Evolutionary conservation across 2,329 filamentous ascomycete genomes (phyloP).

Genomic region (Ceratocystis variospora): DNA sequence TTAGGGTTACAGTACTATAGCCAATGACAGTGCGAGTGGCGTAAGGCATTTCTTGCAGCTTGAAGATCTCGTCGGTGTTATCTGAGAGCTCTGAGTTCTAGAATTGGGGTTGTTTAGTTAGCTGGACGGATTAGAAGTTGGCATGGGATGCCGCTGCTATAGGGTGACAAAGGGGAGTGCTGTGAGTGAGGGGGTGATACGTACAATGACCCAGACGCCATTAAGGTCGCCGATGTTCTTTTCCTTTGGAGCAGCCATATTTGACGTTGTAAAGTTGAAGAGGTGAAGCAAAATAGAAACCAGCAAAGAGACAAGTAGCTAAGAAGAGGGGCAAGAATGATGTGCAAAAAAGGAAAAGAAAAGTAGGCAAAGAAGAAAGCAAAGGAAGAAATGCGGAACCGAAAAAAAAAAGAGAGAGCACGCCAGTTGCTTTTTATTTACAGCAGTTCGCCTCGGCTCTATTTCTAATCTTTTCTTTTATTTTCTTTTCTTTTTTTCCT

Average conservation of each 20-base stretch:
- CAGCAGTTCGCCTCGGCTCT: background rate
- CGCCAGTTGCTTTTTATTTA: background rate
- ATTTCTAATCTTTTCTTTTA: background rate
- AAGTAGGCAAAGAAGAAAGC: background rate
- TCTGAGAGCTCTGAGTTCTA: conserved; percentile 67
- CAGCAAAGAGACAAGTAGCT: background rate
- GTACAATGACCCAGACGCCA: conserved; percentile 57
- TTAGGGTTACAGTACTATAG: conserved; percentile 54
- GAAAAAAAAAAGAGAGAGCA: background rate
- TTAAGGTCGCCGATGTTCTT: conserved; percentile 54
- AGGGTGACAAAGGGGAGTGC: background rate
- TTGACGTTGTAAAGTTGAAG: background rate
- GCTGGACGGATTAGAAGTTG: background rate
- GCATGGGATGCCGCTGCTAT: background rate
- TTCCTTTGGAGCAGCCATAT: conserved; percentile 57
- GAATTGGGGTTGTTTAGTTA: background rate
- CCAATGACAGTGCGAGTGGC: conserved; percentile 58
- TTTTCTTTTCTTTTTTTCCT: background rate
- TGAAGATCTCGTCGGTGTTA: conserved; percentile 51
- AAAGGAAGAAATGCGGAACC: background rate
- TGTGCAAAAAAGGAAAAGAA: background rate
- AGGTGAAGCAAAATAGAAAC: background rate
- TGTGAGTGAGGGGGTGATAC: conserved; percentile 22
- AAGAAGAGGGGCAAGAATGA: background rate
- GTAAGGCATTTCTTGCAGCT: conserved; percentile 59